phyloP scores from a whole-genome alignment of 1,284 basidiomycete species.

The Ceratobasidium sp. region DNA sequence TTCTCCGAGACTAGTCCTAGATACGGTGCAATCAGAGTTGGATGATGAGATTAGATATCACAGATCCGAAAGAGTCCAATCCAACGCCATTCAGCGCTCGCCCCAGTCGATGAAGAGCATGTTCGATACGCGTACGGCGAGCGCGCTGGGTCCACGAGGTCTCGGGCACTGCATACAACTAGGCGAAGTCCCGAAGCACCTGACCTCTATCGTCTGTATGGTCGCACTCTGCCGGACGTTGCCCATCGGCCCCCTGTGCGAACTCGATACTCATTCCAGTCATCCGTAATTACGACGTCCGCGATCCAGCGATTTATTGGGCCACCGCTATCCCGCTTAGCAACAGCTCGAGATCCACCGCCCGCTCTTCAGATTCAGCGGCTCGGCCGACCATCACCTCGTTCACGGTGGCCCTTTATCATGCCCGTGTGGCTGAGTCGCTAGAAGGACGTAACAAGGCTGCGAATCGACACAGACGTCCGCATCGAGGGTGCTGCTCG shows the following conservation, averaged over 20 bases:
- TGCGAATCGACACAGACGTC: slow-evolving; percentile 1
- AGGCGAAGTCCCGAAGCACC: background rate
- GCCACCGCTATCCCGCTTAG: background rate
- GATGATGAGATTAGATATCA: background rate
- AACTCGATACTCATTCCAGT: background rate
- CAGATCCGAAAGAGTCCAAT: background rate
- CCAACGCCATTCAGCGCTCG: background rate
- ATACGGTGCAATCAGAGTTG: too few relatives aligned
- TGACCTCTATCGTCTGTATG: background rate
- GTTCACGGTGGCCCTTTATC: slow-evolving; percentile 20
- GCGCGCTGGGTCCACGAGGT: slow-evolving; percentile 9
- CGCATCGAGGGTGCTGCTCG: slow-evolving; percentile 7
- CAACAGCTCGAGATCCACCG: background rate
- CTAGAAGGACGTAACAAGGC: slow-evolving; percentile 1
- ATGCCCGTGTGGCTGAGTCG: slow-evolving; percentile 11
- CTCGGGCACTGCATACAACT: too few relatives aligned
- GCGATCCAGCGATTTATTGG: background rate
- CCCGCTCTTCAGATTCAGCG: slow-evolving; percentile 1
- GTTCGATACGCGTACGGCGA: background rate
- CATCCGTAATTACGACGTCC: slow-evolving; percentile 2
- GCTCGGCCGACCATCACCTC: slow-evolving; percentile 12
- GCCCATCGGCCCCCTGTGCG: slow-evolving; percentile 10
- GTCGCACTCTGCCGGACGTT: background rate
- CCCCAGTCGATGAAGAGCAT: background rate
- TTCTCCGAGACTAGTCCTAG: too few relatives aligned